Base-by-base conservation (phyloP, 176 grass and related monocot genomes). In the Oryza glaberrima region DNA sequence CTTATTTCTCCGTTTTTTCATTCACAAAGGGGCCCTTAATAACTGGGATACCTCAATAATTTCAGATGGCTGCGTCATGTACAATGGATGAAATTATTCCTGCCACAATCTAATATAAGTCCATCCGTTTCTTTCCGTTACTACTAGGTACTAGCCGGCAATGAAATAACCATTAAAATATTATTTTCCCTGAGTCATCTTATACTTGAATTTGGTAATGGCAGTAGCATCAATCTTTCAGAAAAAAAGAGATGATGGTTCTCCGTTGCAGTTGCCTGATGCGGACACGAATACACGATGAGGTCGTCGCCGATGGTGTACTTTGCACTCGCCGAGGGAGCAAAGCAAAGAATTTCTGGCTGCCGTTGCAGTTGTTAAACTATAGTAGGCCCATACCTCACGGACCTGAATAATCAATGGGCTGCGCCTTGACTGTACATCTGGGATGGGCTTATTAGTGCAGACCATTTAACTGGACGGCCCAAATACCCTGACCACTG, bases 281-380 rank as follows among this genome's bases (percentile, higher is more conserved):
- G 30, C 30, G 30, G 30, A 32, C 30, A 32, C 26, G 26, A 26
- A 26, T 26, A 26, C 26, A 26, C 2, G 30, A 32, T 32, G 30
- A 32, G 30, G 30, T 3, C 2, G 30, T 1, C 30, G 30, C 30
- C 30, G 30, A 32, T 32, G 30, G 30, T 0, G 30, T 32, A 32
- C 30, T 32, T 32, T 32, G 30, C 30, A 32, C 30, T 32, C 30
- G 30, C 30, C 30, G 30, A 32, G 30, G 30, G 30, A 32, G 19
- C 34, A 34, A 14, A 61, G 17, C 54, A 65, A 73, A 83, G 38
- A 54, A 73, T 83, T 65, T 32, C 23, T 74, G 35, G 41, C 70
- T 26, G 25, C 7, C 6, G 5, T 49, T 17, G 26, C 26, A 9
- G 20, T 17, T 8, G 15, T 32, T 48, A 65, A 69, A 19, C 65